phyloP scores from a whole-genome alignment of 148 eudicot genomes.

The Chenopodium berlandieri region DNA sequence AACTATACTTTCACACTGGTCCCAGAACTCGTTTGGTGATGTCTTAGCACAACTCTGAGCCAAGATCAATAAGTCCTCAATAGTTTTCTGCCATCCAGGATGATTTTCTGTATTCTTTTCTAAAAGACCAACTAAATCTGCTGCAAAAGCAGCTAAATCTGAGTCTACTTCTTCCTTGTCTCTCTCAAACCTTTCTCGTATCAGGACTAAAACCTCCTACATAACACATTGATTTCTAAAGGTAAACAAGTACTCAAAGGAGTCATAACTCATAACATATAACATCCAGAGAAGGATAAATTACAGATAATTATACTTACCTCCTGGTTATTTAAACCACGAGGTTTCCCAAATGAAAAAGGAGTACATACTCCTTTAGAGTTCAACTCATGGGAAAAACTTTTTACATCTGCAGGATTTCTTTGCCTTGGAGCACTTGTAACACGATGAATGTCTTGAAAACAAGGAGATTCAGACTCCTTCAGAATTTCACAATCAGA shows the following conservation, averaged over 20 bases:
- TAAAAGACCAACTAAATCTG: conserved; percentile 81
- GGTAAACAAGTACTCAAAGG: conserved; percentile 8
- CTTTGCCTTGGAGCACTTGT: conserved; percentile 95
- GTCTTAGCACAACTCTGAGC: conserved; percentile 91
- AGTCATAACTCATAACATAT: no score
- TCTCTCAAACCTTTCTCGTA: conserved; percentile 84
- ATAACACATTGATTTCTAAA: conserved; percentile 8
- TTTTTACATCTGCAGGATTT: conserved; percentile 84
- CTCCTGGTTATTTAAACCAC: conserved; percentile 85
- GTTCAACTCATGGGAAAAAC: conserved; percentile 95
- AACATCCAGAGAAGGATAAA: no score
- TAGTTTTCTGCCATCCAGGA: conserved; percentile 95
- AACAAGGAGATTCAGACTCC: conserved; percentile 99
- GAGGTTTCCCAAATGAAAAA: conserved; percentile 88
- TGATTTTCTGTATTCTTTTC: conserved; percentile 85
- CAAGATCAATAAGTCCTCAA: conserved; percentile 85
- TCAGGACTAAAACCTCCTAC: conserved; percentile 91
- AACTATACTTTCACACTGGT: conserved; percentile 94
- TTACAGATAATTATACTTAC: conserved; percentile 25
- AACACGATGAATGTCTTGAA: conserved; percentile 93
- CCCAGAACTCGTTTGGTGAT: conserved; percentile 94
- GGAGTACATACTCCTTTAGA: conserved; percentile 93
- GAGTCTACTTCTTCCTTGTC: conserved; percentile 99
- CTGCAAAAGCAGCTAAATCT: conserved; percentile 90
- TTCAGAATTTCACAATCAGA: conserved; percentile 92